Evolutionary conservation across 1,284 basidiomycete species (phyloP), one percentile per base, ranked within the genome.

Genomic region (Cutaneotrichosporon spelunceum): DNA sequence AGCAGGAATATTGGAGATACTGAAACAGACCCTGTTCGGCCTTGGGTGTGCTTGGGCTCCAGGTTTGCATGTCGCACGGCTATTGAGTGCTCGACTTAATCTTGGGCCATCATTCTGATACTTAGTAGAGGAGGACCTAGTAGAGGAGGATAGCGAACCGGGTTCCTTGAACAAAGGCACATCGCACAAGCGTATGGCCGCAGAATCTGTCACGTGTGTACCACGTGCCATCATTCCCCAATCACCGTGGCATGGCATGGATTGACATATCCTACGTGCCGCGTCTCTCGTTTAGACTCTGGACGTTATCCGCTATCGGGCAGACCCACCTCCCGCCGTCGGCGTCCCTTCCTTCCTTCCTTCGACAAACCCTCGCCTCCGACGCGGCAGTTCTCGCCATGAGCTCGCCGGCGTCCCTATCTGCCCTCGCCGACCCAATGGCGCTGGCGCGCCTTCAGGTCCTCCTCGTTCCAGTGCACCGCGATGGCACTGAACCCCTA

Each of bases 381-480:
- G 19, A n/a, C 19, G 52, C 34, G 52, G 11, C 34, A 26, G 21
- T 33, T 34, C 19, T 33, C 53, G 23, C 21, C 4, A 57, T 57
- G 56, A 50, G 47, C 56, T 39, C 53, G 39, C 53, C 24, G 26
- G 55, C 26, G 27, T 33, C 45, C 33, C 57, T 58, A 16, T 19
- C 72, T 1, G 34, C 65, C 7, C 60, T 76, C 16, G 63, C 72
- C 4, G 78, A 79, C 63, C 79, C 79, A 0, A 60, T 74, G 14
- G 68, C 74, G 3, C 71, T 77, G 9, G 76, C 70, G 10, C 74
- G 75, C 34, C 68, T 80, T 1, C 72, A 77, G 45, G 68, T 80
- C 53, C 71, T 80, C 16, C 65, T 80, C 24, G 62, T 79, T 1
- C 78, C 79, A 14, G 70, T 80, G 5, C 73, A 77, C 62, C 47